Percentiles rank a stretch among this genome's conserved stretches.
Evolutionary conservation across 2,329 filamentous ascomycete genomes (phyloP).

Genomic region (Pseudogymnoascus sp.): DNA sequence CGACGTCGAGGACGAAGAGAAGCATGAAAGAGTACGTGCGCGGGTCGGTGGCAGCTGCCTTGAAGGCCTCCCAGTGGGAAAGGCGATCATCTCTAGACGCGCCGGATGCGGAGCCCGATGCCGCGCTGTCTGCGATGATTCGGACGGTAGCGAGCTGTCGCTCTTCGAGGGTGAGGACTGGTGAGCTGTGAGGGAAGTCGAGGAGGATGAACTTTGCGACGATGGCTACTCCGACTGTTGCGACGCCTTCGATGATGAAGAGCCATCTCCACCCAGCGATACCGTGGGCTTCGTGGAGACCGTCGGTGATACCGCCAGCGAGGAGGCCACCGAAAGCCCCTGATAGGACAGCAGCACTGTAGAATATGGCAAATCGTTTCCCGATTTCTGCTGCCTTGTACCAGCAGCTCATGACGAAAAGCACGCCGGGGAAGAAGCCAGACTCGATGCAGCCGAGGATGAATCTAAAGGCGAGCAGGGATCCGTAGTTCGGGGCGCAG

Average conservation of each 20-base stretch:
- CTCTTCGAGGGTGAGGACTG: constrained; percentile 31
- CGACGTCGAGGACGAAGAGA: constrained; percentile 39
- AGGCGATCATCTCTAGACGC: constrained; percentile 22
- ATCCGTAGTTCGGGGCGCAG: constrained; percentile 36
- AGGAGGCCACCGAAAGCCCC: constrained; percentile 41
- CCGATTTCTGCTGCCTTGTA: constrained; percentile 45
- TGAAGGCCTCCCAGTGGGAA: constrained; percentile 29
- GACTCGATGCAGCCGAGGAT: constrained; percentile 42
- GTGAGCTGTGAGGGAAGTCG: constrained; percentile 40
- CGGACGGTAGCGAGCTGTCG: constrained; percentile 36
- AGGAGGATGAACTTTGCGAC: constrained; percentile 38
- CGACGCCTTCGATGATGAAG: constrained; percentile 37
- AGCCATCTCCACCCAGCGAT: constrained; percentile 45
- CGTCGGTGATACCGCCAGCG: constrained; percentile 32
- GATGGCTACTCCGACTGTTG: constrained; percentile 34
- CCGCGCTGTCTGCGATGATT: constrained; percentile 35
- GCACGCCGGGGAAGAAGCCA: constrained; percentile 43
- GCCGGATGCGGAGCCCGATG: constrained; percentile 20
- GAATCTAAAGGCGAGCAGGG: constrained; percentile 40
- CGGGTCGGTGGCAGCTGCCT: constrained; percentile 37
- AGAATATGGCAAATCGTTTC: constrained; percentile 49
- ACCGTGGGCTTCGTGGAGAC: constrained; percentile 37
- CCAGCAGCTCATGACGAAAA: constrained; percentile 46
- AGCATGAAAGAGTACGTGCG: constrained; percentile 40
- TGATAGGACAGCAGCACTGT: constrained; percentile 45